Conservation (phyloP, 2,329 filamentous ascomycete genomes). For the Aplosporella prunicola region DNA sequence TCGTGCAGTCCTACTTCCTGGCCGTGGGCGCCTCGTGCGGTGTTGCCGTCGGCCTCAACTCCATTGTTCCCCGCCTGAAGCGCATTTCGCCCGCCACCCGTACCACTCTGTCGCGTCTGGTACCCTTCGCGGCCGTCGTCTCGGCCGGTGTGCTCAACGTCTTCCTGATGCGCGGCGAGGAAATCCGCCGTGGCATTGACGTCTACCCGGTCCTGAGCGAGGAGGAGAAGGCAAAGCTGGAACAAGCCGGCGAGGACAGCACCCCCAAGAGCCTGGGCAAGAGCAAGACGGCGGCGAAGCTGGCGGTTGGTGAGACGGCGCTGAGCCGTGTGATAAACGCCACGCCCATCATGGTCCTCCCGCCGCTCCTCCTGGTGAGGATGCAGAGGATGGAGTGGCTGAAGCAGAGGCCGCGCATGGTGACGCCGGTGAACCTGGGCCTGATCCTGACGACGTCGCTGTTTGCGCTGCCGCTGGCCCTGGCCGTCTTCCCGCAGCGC, state of each 20-base stretch:
- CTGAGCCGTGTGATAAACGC: conserved; percentile 85
- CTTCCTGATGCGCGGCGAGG: conserved; percentile 93
- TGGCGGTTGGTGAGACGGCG: conserved; percentile 90
- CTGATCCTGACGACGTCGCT: conserved; percentile 81
- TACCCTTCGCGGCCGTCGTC: conserved; percentile 92
- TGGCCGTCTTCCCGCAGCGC: conserved; percentile 86
- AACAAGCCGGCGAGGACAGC: conserved; percentile 52
- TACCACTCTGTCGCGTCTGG: conserved; percentile 71
- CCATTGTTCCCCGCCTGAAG: conserved; percentile 76
- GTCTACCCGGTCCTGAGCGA: conserved; percentile 74
- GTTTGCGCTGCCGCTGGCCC: conserved; percentile 77
- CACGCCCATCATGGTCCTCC: conserved; percentile 94
- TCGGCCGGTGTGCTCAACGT: conserved; percentile 88
- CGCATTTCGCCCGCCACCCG: conserved; percentile 64
- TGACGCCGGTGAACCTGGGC: conserved; percentile 74
- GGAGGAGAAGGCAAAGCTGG: conserved; percentile 54
- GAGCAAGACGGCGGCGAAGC: conserved; percentile 74
- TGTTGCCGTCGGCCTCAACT: conserved; percentile 85
- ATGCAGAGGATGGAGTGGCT: conserved; percentile 81
- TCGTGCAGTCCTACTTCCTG: conserved; percentile 82
- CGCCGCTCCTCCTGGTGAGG: conserved; percentile 73
- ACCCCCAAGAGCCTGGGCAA: conserved; percentile 64
- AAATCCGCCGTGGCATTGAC: conserved; percentile 88
- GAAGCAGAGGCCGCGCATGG: conserved; percentile 63
- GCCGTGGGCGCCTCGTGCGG: conserved; percentile 90